Percentiles rank a stretch among this genome's conserved stretches.
Conservation (phyloP, 257 asterid species). For the Lantana camara region DNA sequence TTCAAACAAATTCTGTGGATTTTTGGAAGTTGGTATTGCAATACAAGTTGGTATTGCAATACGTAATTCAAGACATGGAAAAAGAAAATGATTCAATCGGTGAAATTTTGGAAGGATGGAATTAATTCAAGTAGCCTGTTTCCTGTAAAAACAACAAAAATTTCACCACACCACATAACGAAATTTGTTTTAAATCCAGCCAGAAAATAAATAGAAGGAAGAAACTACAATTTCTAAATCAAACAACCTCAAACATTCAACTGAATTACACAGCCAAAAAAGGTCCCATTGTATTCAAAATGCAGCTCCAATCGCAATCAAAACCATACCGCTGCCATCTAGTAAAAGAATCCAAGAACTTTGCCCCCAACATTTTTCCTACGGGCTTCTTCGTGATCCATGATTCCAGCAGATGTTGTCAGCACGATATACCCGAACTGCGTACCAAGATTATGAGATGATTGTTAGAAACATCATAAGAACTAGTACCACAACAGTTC, state of each 20-base stretch:
- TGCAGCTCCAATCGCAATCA: constrained; percentile 7
- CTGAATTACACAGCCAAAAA: too few relatives aligned
- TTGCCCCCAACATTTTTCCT: constrained; percentile 38
- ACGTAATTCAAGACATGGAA: too few relatives aligned
- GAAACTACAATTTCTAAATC: too few relatives aligned
- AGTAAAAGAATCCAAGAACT: constrained; percentile 42
- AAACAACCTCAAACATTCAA: too few relatives aligned
- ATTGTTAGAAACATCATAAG: neutral
- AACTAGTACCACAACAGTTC: neutral
- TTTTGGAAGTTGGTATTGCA: too few relatives aligned
- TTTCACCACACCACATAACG: neutral
- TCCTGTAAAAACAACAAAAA: too few relatives aligned
- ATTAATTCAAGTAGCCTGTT: too few relatives aligned
- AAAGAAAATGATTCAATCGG: too few relatives aligned
- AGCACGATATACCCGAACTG: constrained; percentile 43
- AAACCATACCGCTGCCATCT: neutral
- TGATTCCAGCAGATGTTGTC: constrained; percentile 41
- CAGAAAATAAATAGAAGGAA: too few relatives aligned
- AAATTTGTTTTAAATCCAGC: too few relatives aligned
- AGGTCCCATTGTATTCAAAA: neutral
- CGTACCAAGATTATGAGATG: neutral
- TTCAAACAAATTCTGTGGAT: constrained; percentile 79
- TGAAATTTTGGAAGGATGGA: too few relatives aligned
- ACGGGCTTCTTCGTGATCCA: constrained; percentile 42
- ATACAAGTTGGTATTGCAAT: too few relatives aligned